A percentile compares a stretch with the other conserved stretches of the same genome.
These are phyloP conservation scores for Populus trichocarpa DNA, from an alignment of 441 rosid genomes.

Conservation along the genomic window DNA sequence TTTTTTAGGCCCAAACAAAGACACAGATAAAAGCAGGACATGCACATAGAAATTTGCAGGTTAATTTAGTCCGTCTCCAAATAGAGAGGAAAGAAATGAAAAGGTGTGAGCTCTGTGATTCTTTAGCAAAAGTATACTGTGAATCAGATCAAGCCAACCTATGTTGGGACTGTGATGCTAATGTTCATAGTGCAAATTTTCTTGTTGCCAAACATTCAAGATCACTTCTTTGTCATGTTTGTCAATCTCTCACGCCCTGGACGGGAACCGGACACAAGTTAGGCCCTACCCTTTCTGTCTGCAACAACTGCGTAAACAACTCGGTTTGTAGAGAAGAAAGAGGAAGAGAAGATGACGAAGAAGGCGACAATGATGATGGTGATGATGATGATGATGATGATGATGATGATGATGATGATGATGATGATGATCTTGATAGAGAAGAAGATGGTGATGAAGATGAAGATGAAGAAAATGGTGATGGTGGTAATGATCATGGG, in stretches of 20 bases:
- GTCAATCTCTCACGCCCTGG: conserved; percentile 73
- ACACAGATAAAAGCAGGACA: conserved; percentile 2
- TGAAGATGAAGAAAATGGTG: background rate
- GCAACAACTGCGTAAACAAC: conserved; percentile 40
- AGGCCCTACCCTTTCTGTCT: conserved; percentile 57
- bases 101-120: conserved; percentile 71
- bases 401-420: background rate
- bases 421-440: background rate
- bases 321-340: background rate
- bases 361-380: background rate
- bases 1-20: conserved; percentile 13
- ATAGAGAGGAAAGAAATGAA: conserved; percentile 34
- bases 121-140: conserved; percentile 58
- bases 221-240: conserved; percentile 65
- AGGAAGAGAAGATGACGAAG: background rate
- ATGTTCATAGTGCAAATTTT: conserved; percentile 87
- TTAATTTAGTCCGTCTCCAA: background rate
- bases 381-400: background rate
- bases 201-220: conserved; percentile 77
- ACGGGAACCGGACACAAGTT: conserved; percentile 67
- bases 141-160: conserved; percentile 87
- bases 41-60: background rate
- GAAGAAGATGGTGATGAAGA: background rate
- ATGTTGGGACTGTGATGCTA: conserved; percentile 79
- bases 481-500: background rate